A percentile compares a stretch with the other conserved stretches of the same genome.
These are phyloP conservation scores for Endoconidiophora polonica DNA, from an alignment of 2,329 filamentous ascomycete genomes.

Conservation along the genomic window DNA sequence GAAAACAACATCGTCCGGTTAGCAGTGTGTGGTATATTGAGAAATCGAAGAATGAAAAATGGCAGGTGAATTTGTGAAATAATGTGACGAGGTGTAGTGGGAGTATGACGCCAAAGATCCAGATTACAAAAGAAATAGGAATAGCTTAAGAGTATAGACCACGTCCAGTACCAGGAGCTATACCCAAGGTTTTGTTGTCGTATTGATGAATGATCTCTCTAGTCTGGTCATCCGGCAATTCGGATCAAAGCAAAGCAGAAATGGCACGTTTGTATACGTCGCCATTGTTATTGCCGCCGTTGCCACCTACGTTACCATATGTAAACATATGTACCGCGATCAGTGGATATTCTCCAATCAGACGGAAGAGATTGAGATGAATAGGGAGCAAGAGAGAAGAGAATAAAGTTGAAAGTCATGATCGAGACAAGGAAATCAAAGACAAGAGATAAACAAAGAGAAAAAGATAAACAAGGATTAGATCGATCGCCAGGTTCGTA, in stretches of 20 bases:
- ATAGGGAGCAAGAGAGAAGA: background rate
- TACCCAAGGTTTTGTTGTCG: too few species aligned
- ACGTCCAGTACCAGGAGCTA: too few species aligned
- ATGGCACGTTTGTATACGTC: too few species aligned
- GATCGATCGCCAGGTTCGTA: slow-evolving; percentile 12
- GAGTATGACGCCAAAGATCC: too few species aligned
- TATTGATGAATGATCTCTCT: too few species aligned
- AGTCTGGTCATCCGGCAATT: too few species aligned
- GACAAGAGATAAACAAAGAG: background rate
- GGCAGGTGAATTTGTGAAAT: background rate
- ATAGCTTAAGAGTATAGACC: background rate
- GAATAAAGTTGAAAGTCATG: background rate
- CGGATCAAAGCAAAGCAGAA: too few species aligned
- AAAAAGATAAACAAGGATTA: slow-evolving; percentile 3
- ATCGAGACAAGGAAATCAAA: slow-evolving; percentile 3
- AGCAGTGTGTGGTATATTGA: slow-evolving; percentile 9
- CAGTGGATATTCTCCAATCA: too few species aligned
- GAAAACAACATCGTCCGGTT: slow-evolving; percentile 1
- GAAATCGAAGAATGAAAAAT: background rate
- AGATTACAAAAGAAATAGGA: background rate
- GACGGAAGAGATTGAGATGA: background rate
- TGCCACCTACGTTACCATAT: too few species aligned
- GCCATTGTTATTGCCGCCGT: too few species aligned
- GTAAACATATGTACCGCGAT: too few species aligned
- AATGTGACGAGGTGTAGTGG: too few species aligned